Evolutionary conservation across 106 monocot genomes (phyloP).

Genomic region (Gastrodia elata): DNA sequence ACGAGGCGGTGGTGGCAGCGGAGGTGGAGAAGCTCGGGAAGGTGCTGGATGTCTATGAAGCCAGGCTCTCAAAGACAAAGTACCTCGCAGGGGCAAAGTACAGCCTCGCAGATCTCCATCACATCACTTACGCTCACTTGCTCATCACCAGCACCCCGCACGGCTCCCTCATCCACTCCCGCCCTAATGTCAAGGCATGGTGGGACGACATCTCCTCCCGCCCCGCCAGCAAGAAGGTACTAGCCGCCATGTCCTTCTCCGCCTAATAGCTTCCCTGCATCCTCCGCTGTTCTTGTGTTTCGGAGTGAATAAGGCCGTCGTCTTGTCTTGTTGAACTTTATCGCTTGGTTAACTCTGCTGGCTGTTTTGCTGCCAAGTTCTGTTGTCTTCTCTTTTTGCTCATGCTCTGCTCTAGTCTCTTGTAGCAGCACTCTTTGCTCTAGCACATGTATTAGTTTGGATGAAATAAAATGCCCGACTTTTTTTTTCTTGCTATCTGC

Average conservation of each 20-base stretch:
- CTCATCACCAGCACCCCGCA: conserved; percentile 2
- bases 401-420: no score
- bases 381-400: no score
- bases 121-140: no score
- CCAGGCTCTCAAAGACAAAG: conserved; percentile 33
- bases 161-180: conserved; percentile 12
- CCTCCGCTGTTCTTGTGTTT: neutral
- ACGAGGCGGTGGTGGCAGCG: conserved; percentile 15
- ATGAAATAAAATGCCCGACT: no score
- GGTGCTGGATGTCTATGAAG: conserved; percentile 69
- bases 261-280: neutral
- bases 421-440: no score
- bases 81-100: conserved; percentile 53
- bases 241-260: neutral
- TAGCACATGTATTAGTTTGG: no score
- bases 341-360: neutral
- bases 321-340: neutral
- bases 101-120: conserved; percentile 53
- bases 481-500: no score
- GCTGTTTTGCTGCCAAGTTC: neutral
- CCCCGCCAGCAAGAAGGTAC: conserved; percentile 24
- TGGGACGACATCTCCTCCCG: conserved; percentile 25
- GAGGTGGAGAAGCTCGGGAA: conserved; percentile 23
- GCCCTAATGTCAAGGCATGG: conserved; percentile 43
- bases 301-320: neutral